phyloP scores from a whole-genome alignment of 495 filamentous ascomycete genomes.

The Aspergillus baeticus region DNA sequence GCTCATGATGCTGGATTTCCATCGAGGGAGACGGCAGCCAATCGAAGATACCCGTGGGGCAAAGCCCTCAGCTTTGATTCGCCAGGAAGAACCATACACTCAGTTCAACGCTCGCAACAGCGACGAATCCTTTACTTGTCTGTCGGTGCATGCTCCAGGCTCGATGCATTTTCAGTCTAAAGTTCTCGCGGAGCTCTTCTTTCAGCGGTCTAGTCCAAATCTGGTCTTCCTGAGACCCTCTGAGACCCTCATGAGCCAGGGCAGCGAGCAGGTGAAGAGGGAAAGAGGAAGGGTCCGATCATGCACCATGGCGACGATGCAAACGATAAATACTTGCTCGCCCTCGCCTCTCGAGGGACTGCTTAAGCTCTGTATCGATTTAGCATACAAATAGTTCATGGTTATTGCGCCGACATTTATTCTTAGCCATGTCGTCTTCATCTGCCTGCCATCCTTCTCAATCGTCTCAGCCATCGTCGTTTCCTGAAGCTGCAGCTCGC shows the following conservation, averaged over 20 bases:
- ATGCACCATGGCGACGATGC: neutral
- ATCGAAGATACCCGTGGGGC: neutral
- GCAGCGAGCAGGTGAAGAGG: slow-evolving; percentile 1
- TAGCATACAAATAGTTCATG: neutral
- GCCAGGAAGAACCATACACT: neutral
- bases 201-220: too few relatives aligned
- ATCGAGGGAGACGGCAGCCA: neutral
- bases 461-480: neutral
- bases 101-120: neutral
- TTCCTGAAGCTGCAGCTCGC: neutral
- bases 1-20: neutral
- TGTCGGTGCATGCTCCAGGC: neutral
- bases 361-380: neutral
- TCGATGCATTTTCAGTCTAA: neutral
- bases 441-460: neutral
- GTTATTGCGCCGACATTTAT: slow-evolving; percentile 3
- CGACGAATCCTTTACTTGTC: slow-evolving; percentile 3
- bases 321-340: neutral
- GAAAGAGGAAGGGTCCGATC: slow-evolving; percentile 7
- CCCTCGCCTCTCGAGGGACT: neutral
- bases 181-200: neutral
- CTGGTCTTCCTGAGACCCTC: neutral
- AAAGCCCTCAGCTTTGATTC: neutral
- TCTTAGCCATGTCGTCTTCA: slow-evolving; percentile 7
- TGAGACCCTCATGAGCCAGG: neutral